phyloP scores from a whole-genome alignment of 805 yeast species.

The Yarrowia sp. region DNA sequence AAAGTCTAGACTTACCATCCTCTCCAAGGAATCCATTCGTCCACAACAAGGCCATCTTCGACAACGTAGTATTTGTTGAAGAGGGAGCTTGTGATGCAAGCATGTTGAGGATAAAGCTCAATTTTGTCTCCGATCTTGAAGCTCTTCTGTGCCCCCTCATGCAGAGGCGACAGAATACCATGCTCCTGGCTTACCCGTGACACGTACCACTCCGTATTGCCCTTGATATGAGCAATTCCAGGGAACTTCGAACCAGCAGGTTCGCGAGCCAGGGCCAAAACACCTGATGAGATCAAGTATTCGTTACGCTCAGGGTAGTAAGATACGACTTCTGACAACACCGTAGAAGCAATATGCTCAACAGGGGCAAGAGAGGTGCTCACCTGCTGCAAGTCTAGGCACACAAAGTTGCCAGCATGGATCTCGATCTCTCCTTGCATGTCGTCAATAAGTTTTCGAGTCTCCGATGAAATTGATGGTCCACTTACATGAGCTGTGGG shows the following conservation, averaged over 20 bases:
- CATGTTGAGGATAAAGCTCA: slow-evolving; percentile 62
- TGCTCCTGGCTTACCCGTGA: slow-evolving; percentile 77
- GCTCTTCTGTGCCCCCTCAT: slow-evolving; percentile 23
- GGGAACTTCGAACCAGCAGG: slow-evolving; percentile 53
- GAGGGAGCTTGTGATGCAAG: slow-evolving; percentile 65
- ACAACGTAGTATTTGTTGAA: slow-evolving; percentile 55
- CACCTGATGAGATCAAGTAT: slow-evolving; percentile 69
- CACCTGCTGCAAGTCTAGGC: slow-evolving; percentile 75
- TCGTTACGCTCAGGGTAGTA: slow-evolving; percentile 63
- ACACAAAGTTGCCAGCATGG: slow-evolving; percentile 79
- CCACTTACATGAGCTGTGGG: slow-evolving; percentile 12
- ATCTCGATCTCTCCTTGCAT: slow-evolving; percentile 51
- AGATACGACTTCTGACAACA: slow-evolving; percentile 59
- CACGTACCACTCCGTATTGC: slow-evolving; percentile 56
- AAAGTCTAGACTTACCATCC: slow-evolving; percentile 43
- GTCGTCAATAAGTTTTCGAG: slow-evolving; percentile 6
- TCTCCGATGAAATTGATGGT: not conserved
- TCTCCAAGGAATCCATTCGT: slow-evolving; percentile 66
- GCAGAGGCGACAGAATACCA: slow-evolving; percentile 54
- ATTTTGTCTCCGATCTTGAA: slow-evolving; percentile 50
- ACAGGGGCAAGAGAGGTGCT: slow-evolving; percentile 58
- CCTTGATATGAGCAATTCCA: slow-evolving; percentile 56
- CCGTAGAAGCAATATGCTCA: slow-evolving; percentile 50
- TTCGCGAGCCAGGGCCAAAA: slow-evolving; percentile 65
- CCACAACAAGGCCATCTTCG: slow-evolving; percentile 52